Evolutionary conservation across 2,329 filamentous ascomycete species (phyloP).

Genomic region (Biscogniauxia marginata): DNA sequence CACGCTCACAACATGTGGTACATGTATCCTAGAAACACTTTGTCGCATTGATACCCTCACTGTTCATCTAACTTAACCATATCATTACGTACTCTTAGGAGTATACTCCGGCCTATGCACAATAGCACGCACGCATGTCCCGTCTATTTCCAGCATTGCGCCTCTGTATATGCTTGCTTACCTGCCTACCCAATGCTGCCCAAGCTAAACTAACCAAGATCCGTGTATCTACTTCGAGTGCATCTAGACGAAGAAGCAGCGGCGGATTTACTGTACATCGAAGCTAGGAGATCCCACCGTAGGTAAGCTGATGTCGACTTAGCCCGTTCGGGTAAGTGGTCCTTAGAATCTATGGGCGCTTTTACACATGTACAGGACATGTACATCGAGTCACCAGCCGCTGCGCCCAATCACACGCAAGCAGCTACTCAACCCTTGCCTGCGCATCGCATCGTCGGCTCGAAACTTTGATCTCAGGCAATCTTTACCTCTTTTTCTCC

Average conservation of each 20-base stretch:
- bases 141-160: not conserved
- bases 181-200: not conserved
- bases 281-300: not conserved
- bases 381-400: not conserved
- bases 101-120: not conserved
- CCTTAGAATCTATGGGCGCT: not conserved
- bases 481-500: conserved; percentile 5
- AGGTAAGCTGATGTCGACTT: not conserved
- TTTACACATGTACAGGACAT: not conserved
- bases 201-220: not conserved
- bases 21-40: not conserved
- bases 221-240: not conserved
- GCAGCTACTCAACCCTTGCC: not conserved
- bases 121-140: not conserved
- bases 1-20: not conserved
- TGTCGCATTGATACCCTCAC: not conserved
- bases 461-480: not conserved
- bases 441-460: not conserved
- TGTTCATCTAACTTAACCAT: not conserved
- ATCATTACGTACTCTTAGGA: not conserved
- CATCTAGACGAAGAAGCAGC: not conserved
- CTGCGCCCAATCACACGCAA: not conserved
- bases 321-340: not conserved
- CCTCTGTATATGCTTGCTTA: not conserved
- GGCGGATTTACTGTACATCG: not conserved